A percentile compares a stretch with the other conserved stretches of the same genome.
Conservation (phyloP, 768 basidiomycete genomes). For the Albatrellus ellisii region DNA sequence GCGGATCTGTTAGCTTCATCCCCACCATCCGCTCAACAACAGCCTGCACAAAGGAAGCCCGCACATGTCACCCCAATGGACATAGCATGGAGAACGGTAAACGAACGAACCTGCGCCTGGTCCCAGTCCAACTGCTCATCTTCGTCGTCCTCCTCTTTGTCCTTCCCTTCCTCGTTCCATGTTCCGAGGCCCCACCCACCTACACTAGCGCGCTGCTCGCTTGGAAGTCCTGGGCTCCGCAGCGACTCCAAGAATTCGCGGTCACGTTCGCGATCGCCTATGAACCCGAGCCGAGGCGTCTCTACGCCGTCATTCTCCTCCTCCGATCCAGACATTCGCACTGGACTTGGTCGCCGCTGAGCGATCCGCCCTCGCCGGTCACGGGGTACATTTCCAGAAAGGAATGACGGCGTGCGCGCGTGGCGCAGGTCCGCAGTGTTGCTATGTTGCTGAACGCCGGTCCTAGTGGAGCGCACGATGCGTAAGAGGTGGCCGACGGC, state of each 20-base stretch:
- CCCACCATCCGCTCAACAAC: slow-evolving; percentile 22
- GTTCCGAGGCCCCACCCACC: slow-evolving; percentile 67
- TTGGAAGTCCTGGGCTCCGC: slow-evolving; percentile 20
- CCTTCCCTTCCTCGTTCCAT: slow-evolving; percentile 30
- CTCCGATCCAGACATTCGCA: slow-evolving; percentile 9
- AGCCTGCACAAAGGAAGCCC: slow-evolving; percentile 10
- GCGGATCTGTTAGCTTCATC: slow-evolving; percentile 6
- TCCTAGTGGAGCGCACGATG: slow-evolving; percentile 43
- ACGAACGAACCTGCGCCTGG: slow-evolving; percentile 42
- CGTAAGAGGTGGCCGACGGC: slow-evolving; percentile 57
- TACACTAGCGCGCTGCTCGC: slow-evolving; percentile 28
- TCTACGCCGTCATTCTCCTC: slow-evolving; percentile 17
- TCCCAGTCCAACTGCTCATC: slow-evolving; percentile 63
- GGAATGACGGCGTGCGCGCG: slow-evolving; percentile 46
- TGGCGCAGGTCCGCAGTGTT: slow-evolving; percentile 16
- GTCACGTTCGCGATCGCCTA: slow-evolving; percentile 40
- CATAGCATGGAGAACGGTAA: not conserved
- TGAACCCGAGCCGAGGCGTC: slow-evolving; percentile 8
- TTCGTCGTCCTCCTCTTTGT: slow-evolving; percentile 42
- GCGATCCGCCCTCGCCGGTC: slow-evolving; percentile 72
- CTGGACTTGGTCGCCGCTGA: slow-evolving; percentile 22
- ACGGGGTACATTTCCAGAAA: slow-evolving; percentile 59
- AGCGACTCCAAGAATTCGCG: slow-evolving; percentile 44
- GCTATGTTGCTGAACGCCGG: too few species aligned
- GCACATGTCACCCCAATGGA: not conserved